Percentiles rank a stretch among this genome's conserved stretches.
These are phyloP conservation scores for Puccinia brachypodii DNA, from an alignment of 1,284 basidiomycete species.

Conservation along the genomic window DNA sequence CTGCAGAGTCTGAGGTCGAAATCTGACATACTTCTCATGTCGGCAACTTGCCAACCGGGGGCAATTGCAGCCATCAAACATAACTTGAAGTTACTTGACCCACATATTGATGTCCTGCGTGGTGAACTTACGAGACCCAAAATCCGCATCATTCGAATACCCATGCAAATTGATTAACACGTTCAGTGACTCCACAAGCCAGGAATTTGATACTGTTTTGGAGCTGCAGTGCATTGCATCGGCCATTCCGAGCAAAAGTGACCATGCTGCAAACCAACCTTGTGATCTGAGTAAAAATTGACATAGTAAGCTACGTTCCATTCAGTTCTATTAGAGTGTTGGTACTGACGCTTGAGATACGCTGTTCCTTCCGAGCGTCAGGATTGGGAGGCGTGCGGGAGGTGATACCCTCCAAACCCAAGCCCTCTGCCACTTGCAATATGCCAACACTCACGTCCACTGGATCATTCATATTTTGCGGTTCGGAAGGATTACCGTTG, in stretches of 20 bases:
- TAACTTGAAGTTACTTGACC: not conserved
- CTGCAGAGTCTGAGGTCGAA: no score
- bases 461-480: not conserved
- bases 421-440: not conserved
- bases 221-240: not conserved
- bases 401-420: not conserved
- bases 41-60: conserved; percentile 7
- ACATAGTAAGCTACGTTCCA: not conserved
- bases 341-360: not conserved
- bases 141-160: not conserved
- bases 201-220: not conserved
- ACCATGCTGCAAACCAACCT: not conserved
- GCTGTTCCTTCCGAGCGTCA: not conserved
- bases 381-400: not conserved
- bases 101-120: not conserved
- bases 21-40: no score
- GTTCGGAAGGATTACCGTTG: not conserved
- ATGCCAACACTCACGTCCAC: no score
- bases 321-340: not conserved
- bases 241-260: not conserved
- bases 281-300: not conserved
- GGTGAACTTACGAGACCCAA: not conserved
- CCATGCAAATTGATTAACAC: not conserved
- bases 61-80: conserved; percentile 18
- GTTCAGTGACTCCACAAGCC: not conserved